These are phyloP conservation scores for Takashimella koratensis DNA, from an alignment of 1,284 basidiomycete species.

Conservation along the genomic window DNA sequence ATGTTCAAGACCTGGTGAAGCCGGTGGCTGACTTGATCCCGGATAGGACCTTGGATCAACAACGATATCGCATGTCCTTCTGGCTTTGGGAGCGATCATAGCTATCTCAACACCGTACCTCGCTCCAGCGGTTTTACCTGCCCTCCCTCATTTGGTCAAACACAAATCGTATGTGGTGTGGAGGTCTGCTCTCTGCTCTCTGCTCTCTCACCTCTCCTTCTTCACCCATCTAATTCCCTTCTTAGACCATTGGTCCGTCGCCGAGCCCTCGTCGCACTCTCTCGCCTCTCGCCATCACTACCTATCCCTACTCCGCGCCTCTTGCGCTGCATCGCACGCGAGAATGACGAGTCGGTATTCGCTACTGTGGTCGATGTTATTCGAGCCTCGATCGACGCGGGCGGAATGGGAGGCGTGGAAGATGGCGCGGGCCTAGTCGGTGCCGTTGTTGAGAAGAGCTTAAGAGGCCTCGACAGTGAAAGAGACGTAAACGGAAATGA, in stretches of 20 bases:
- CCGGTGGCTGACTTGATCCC: no score
- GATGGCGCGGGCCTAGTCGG: slow-evolving; percentile 5
- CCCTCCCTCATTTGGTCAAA: slow-evolving; percentile 25
- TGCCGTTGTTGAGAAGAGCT: slow-evolving; percentile 6
- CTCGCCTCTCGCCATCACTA: slow-evolving; percentile 13
- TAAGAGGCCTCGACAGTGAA: slow-evolving; percentile 2
- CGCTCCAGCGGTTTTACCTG: slow-evolving; percentile 38
- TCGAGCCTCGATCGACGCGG: slow-evolving; percentile 17
- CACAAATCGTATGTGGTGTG: slow-evolving; percentile 35
- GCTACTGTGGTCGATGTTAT: slow-evolving; percentile 18
- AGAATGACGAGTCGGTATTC: slow-evolving; percentile 17
- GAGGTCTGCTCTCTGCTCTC: no score
- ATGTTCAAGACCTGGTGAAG: background rate
- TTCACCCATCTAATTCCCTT: background rate
- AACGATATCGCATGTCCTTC: slow-evolving; percentile 23
- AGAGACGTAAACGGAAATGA: slow-evolving; percentile 13
- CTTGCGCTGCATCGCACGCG: slow-evolving; percentile 12
- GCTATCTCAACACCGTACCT: slow-evolving; percentile 38
- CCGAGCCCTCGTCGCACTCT: slow-evolving; percentile 21
- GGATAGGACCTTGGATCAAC: slow-evolving; percentile 37
- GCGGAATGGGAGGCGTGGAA: slow-evolving; percentile 7
- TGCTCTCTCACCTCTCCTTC: background rate
- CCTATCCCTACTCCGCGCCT: slow-evolving; percentile 1
- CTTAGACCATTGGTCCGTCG: background rate
- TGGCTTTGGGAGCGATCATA: slow-evolving; percentile 35